These are phyloP conservation scores for Aspergillus spinulosporus DNA, from an alignment of 2,329 filamentous ascomycete genomes.

Conservation along the genomic window DNA sequence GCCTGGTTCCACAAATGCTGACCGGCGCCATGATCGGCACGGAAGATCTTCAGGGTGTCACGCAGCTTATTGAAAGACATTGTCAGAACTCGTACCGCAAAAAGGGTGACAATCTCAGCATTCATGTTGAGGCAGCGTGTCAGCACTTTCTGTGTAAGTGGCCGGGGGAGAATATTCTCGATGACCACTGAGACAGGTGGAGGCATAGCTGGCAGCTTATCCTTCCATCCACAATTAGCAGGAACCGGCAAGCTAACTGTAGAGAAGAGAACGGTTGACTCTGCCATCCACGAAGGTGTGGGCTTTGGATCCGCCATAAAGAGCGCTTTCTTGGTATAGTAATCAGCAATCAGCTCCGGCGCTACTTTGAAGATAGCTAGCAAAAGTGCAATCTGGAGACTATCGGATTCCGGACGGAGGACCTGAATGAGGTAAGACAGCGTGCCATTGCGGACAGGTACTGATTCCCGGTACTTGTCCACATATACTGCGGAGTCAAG, in stretches of 20 bases:
- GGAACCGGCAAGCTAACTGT: slow-evolving; percentile 75
- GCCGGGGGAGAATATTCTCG: slow-evolving; percentile 81
- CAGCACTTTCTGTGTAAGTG: slow-evolving; percentile 76
- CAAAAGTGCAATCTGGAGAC: slow-evolving; percentile 77
- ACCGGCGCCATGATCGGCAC: slow-evolving; percentile 46
- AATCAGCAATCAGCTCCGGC: slow-evolving; percentile 84
- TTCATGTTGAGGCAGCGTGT: slow-evolving; percentile 76
- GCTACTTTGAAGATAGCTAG: slow-evolving; percentile 75
- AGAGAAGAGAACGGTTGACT: slow-evolving; percentile 83
- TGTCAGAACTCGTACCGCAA: slow-evolving; percentile 76
- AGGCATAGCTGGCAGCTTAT: slow-evolving; percentile 64
- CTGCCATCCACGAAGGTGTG: slow-evolving; percentile 92
- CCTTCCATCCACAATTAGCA: slow-evolving; percentile 65
- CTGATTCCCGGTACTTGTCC: slow-evolving; percentile 63
- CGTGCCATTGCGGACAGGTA: slow-evolving; percentile 76
- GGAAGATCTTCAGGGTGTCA: slow-evolving; percentile 62
- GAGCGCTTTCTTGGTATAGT: slow-evolving; percentile 75
- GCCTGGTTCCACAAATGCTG: slow-evolving; percentile 68
- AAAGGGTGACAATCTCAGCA: slow-evolving; percentile 77
- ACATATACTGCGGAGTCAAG: slow-evolving; percentile 71
- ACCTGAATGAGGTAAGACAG: slow-evolving; percentile 76
- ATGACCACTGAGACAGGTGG: slow-evolving; percentile 77
- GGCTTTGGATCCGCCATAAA: slow-evolving; percentile 90
- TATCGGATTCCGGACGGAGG: slow-evolving; percentile 79
- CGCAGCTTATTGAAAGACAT: slow-evolving; percentile 77